Conservation (phyloP, 495 filamentous ascomycete species). For the Talaromyces wortmannii region DNA sequence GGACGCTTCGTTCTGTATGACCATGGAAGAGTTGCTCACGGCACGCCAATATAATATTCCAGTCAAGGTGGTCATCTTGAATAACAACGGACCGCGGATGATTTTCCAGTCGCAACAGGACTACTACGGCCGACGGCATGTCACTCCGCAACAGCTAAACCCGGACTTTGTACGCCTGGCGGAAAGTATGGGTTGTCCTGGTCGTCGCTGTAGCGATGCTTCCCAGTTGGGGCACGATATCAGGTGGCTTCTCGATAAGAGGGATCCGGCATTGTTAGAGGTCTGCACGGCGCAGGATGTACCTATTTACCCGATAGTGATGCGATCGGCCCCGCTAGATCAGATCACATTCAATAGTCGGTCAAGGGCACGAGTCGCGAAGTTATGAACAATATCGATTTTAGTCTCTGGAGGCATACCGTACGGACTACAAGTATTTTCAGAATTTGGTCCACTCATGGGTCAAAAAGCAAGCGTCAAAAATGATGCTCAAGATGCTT, state of each 20-base stretch:
- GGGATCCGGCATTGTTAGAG: slow-evolving; percentile 69
- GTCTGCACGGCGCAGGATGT: slow-evolving; percentile 74
- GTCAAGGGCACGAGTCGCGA: too few species aligned
- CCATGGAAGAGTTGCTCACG: slow-evolving; percentile 83
- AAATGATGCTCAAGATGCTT: too few species aligned
- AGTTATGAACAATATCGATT: too few species aligned
- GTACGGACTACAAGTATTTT: too few species aligned
- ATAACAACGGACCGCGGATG: slow-evolving; percentile 95
- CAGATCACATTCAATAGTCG: too few species aligned
- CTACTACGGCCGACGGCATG: slow-evolving; percentile 88
- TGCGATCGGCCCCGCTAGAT: too few species aligned
- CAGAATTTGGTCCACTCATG: too few species aligned
- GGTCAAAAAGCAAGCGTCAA: too few species aligned
- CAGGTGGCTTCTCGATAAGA: slow-evolving; percentile 79
- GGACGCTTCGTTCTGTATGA: slow-evolving; percentile 95
- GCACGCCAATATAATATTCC: slow-evolving; percentile 87
- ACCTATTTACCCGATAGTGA: slow-evolving; percentile 97
- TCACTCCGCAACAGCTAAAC: slow-evolving; percentile 86
- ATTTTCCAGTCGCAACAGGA: slow-evolving; percentile 93
- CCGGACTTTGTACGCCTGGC: slow-evolving; percentile 81
- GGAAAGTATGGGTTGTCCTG: slow-evolving; percentile 75
- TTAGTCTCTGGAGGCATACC: too few species aligned
- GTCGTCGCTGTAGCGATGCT: slow-evolving; percentile 53
- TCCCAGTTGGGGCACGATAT: slow-evolving; percentile 65
- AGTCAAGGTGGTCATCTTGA: slow-evolving; percentile 84